Evolutionary conservation across 2,329 filamentous ascomycete genomes (phyloP), one percentile per base, ranked within the genome.

Genomic region (Penicillium sclerotigenum): DNA sequence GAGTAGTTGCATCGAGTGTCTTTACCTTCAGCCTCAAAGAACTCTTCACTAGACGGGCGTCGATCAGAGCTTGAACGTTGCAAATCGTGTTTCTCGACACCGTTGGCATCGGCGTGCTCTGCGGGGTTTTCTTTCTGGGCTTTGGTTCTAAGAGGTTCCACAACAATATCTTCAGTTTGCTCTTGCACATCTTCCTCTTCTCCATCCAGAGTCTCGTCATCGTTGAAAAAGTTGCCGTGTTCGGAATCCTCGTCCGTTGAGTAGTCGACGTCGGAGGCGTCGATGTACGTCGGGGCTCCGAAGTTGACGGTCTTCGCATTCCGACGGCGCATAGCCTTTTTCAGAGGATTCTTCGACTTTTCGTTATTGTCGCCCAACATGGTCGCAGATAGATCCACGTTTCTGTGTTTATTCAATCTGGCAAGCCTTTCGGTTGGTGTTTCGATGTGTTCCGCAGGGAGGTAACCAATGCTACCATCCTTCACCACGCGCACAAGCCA

Each of bases 401-500:
- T 99, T 70, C 94, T 86, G 76, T 99, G 94, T 76, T 99, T 99
- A 75, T 99, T 99, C 61, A 97, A 77, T 61, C 94, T 86, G 43
- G 94, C 94, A 59, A 99, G 77, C 70, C 94, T 84, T 79, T 99
- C 94, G 16, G 93, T 97, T 2, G 94, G 94, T 9, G 94, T 99
- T 73, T 99, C 94, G 63, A 99, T 99, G 72, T 99, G 94, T 74
- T 99, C 94, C 47, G 94, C 94, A 47, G 94, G 94, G 53, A 99
- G 80, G 71, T 99, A 99, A 41, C 85, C 86, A 74, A 99, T 99
- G 72, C 91, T 97, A 73, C 90, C 95, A 75, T 99, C 94, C 75
- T 97, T 97, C 51, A 97, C 92, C 43, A 99, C 90, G 62, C 93
- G 84, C 14, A 99, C 94, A 59, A 99, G 84, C 94, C 94, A 99